Percentiles rank a stretch among this genome's conserved stretches.
Conservation (phyloP, 2,329 filamentous ascomycete species). For the Fusarium albosuccineum region DNA sequence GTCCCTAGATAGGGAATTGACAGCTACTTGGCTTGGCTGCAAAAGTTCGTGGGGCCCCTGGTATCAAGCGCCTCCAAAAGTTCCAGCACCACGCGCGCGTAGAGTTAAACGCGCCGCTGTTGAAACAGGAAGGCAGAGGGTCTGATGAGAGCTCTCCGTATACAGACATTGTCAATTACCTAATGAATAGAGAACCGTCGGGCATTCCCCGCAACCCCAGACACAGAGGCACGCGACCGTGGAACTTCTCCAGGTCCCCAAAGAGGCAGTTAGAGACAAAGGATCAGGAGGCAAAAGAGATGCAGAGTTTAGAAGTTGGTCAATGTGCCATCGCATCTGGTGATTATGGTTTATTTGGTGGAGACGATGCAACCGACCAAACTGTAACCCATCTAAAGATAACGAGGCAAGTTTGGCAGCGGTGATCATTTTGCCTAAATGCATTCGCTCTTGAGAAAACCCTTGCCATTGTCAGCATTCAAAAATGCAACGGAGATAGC, state of each 20-base stretch:
- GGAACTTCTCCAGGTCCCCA: background rate
- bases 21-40: slow-evolving; percentile 8
- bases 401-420: slow-evolving; percentile 7
- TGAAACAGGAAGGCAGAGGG: background rate
- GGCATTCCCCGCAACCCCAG: background rate
- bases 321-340: slow-evolving; percentile 2
- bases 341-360: slow-evolving; percentile 28
- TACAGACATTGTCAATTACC: background rate
- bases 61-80: slow-evolving; percentile 27
- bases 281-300: background rate
- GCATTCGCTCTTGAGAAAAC: background rate
- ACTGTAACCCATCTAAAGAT: slow-evolving; percentile 8
- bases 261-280: slow-evolving; percentile 26
- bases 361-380: slow-evolving; percentile 2
- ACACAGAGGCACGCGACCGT: slow-evolving; percentile 6
- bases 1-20: background rate
- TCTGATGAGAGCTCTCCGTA: background rate
- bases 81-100: slow-evolving; percentile 29
- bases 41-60: slow-evolving; percentile 35
- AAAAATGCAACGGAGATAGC: slow-evolving; percentile 16
- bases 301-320: background rate
- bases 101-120: slow-evolving; percentile 20
- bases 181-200: background rate
- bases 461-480: background rate
- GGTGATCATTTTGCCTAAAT: slow-evolving; percentile 1